phyloP scores from a whole-genome alignment of 495 filamentous ascomycete species.

The Penicillium odoratum region DNA sequence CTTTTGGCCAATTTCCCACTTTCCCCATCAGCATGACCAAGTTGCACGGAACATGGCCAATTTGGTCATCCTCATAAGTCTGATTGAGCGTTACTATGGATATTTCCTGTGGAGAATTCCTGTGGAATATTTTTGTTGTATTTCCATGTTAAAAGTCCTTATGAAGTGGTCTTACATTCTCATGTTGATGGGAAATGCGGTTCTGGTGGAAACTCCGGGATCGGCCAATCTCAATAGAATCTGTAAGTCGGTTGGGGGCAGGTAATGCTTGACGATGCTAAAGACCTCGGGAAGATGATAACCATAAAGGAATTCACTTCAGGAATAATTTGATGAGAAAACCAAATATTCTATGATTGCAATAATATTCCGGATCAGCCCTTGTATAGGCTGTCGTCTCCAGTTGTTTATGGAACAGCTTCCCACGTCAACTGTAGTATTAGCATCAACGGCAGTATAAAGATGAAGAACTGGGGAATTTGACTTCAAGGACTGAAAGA shows the following conservation, averaged over 20 bases:
- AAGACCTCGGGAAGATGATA: background rate
- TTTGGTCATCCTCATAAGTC: too few species aligned
- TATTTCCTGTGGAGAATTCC: background rate
- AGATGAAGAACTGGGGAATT: too few species aligned
- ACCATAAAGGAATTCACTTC: background rate
- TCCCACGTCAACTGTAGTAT: background rate
- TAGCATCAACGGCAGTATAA: too few species aligned
- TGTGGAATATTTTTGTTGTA: background rate
- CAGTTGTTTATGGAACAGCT: background rate
- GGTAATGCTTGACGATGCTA: too few species aligned
- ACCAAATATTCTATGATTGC: too few species aligned
- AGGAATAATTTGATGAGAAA: background rate
- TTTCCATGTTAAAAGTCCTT: background rate
- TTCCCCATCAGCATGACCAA: conserved; percentile 9
- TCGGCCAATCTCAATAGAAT: conserved; percentile 16
- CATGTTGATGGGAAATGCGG: background rate
- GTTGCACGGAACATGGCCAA: background rate
- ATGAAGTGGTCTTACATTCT: background rate
- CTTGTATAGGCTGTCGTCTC: background rate
- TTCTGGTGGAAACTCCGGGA: conserved; percentile 10
- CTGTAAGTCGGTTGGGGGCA: background rate
- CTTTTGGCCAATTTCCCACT: too few species aligned
- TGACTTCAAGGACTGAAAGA: too few species aligned
- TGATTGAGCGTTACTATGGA: too few species aligned
- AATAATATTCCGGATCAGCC: too few species aligned